Percentiles rank a stretch among this genome's conserved stretches.
Conservation (phyloP, 805 yeast genomes). For the Limtongia smithiae region DNA sequence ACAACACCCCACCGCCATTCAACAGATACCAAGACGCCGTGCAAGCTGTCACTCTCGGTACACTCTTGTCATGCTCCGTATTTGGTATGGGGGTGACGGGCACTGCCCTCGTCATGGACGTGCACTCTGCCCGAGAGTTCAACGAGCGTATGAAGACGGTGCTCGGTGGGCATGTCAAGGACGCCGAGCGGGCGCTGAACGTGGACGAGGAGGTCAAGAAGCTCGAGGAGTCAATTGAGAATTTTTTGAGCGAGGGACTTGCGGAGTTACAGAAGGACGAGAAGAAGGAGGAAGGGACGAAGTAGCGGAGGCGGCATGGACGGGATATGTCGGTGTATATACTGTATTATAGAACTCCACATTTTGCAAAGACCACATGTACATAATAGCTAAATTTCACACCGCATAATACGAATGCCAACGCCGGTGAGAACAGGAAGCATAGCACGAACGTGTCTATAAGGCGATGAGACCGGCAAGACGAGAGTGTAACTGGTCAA, state of each 20-base stretch:
- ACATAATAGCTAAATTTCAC: neutral
- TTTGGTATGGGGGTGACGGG: conserved; percentile 70
- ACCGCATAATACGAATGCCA: neutral
- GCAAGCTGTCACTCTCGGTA: conserved; percentile 71
- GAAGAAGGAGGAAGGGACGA: neutral
- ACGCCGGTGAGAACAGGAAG: neutral
- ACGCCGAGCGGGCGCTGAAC: conserved; percentile 16
- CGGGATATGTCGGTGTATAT: neutral
- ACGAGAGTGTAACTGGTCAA: conserved; percentile 5
- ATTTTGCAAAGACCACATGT: neutral
- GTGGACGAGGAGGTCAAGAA: conserved; percentile 16
- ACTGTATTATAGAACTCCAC: neutral
- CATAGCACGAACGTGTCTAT: neutral
- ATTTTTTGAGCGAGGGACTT: conserved; percentile 14
- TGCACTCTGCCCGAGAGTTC: conserved; percentile 63
- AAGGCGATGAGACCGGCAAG: neutral
- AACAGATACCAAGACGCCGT: conserved; percentile 72
- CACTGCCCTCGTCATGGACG: conserved; percentile 70
- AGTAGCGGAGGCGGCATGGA: neutral
- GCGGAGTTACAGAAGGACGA: neutral
- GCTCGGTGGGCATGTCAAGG: conserved; percentile 55
- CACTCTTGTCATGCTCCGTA: conserved; percentile 63
- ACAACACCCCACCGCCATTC: conserved; percentile 71
- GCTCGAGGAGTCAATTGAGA: conserved; percentile 19
- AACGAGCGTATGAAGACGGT: conserved; percentile 57